A percentile compares a stretch with the other conserved stretches of the same genome.
Evolutionary conservation across 2,329 filamentous ascomycete genomes (phyloP).

Genomic region (Triangularia verruculosa): DNA sequence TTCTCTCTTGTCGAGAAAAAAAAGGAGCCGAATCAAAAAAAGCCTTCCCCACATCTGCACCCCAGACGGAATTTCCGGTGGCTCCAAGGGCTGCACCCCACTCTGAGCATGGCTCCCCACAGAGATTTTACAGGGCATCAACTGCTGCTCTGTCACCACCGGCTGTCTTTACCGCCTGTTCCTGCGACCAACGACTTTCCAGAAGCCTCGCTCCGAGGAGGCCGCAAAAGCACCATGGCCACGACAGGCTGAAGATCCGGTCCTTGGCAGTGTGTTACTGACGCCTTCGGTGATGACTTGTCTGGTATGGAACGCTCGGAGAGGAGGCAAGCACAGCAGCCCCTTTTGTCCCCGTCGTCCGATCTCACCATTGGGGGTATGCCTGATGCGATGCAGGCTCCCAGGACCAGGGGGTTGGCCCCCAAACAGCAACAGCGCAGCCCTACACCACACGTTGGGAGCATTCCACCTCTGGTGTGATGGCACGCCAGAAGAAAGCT

Average conservation of each 20-base stretch:
- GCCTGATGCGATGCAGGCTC: constrained; percentile 4
- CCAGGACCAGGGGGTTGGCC: constrained; percentile 1
- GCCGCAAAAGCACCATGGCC: background rate
- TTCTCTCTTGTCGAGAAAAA: background rate
- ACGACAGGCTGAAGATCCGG: background rate
- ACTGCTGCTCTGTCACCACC: background rate
- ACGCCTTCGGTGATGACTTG: background rate
- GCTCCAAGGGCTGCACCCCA: constrained; percentile 9
- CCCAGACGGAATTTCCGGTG: constrained; percentile 19
- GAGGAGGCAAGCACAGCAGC: background rate
- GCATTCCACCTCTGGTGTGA: constrained; percentile 1
- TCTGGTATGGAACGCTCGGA: background rate
- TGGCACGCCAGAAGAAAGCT: background rate
- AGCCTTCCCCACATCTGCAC: constrained; percentile 18
- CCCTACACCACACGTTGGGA: background rate
- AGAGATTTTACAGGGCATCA: constrained; percentile 11
- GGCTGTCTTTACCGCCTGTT: constrained; percentile 5
- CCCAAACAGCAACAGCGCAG: constrained; percentile 7
- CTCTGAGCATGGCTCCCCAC: background rate
- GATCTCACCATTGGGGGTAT: constrained; percentile 11
- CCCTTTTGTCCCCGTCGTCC: constrained; percentile 1
- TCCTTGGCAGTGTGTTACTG: background rate
- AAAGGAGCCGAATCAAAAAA: constrained; percentile 2
- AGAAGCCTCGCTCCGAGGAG: background rate
- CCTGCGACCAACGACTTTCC: background rate